Percentiles rank a stretch among this genome's conserved stretches.
These are phyloP conservation scores for Zostera marina DNA, from an alignment of 116 monocot species.

Conservation along the genomic window DNA sequence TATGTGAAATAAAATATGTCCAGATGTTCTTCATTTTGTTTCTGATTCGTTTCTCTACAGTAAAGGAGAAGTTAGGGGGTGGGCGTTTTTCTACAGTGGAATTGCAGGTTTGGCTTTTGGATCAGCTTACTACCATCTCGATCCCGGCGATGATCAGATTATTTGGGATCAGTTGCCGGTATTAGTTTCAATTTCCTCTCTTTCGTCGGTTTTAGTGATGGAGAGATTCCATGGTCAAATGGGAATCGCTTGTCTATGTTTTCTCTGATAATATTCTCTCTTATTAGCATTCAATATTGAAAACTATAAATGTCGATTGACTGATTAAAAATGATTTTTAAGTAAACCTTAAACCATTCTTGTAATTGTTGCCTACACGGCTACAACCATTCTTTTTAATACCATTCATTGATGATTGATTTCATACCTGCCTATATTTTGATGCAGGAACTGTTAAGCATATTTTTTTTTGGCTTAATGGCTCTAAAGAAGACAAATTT, in stretches of 20 bases:
- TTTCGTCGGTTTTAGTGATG: constrained; percentile 58
- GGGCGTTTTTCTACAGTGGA: constrained; percentile 65
- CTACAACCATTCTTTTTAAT: neutral
- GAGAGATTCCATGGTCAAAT: constrained; percentile 66
- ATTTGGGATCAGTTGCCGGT: constrained; percentile 78
- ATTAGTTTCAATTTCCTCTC: constrained; percentile 47
- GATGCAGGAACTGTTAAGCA: no score
- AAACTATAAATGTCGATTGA: no score
- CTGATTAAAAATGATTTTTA: no score
- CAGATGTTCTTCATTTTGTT: no score
- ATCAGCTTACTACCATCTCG: constrained; percentile 85
- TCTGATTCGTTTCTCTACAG: no score
- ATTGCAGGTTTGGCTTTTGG: constrained; percentile 57
- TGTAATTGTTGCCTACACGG: no score
- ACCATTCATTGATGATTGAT: no score
- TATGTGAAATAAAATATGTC: no score
- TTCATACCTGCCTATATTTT: no score
- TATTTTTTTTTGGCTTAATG: no score
- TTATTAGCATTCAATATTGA: constrained; percentile 54
- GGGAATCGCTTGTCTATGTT: constrained; percentile 57
- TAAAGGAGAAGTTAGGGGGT: constrained; percentile 63
- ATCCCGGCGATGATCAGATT: constrained; percentile 74
- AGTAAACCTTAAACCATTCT: no score
- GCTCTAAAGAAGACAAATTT: no score
- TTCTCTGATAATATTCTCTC: constrained; percentile 40